Conservation (phyloP, 1,139 yeast genomes). For the Yamadazyma membranifaciens region DNA sequence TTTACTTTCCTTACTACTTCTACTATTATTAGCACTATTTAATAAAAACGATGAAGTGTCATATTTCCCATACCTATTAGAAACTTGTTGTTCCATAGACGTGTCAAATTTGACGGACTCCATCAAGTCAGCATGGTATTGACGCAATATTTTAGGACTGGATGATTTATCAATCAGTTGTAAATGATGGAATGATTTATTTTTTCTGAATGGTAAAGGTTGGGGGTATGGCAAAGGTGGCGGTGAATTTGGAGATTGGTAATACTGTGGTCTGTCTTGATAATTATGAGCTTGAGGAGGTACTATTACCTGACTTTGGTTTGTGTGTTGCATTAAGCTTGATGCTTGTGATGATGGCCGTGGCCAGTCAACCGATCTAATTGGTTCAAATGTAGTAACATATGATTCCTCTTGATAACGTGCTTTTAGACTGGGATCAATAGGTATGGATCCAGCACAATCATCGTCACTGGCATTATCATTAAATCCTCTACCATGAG, state of each 20-base stretch:
- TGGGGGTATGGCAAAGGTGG: neutral
- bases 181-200: constrained; percentile 12
- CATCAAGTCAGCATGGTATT: constrained; percentile 23
- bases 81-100: constrained; percentile 9
- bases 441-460: constrained; percentile 11
- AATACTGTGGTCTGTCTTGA: neutral
- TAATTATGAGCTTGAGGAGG: neutral
- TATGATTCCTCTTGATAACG: constrained; percentile 9
- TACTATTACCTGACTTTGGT: neutral
- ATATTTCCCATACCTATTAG: constrained; percentile 28
- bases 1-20: constrained; percentile 15
- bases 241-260: neutral
- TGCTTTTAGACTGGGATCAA: constrained; percentile 14
- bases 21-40: constrained; percentile 22
- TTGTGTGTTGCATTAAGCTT: neutral
- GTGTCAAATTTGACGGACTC: constrained; percentile 21
- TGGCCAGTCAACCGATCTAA: neutral
- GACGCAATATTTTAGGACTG: constrained; percentile 19
- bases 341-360: neutral
- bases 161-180: constrained; percentile 20
- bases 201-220: constrained; percentile 4
- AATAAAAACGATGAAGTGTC: constrained; percentile 23
- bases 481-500: neutral
- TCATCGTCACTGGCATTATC: constrained; percentile 5
- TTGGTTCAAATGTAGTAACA: constrained; percentile 1